A percentile compares a stretch with the other conserved stretches of the same genome.
Conservation (phyloP, 2,329 filamentous ascomycete species). For the Purpureocillium lavendulum region DNA sequence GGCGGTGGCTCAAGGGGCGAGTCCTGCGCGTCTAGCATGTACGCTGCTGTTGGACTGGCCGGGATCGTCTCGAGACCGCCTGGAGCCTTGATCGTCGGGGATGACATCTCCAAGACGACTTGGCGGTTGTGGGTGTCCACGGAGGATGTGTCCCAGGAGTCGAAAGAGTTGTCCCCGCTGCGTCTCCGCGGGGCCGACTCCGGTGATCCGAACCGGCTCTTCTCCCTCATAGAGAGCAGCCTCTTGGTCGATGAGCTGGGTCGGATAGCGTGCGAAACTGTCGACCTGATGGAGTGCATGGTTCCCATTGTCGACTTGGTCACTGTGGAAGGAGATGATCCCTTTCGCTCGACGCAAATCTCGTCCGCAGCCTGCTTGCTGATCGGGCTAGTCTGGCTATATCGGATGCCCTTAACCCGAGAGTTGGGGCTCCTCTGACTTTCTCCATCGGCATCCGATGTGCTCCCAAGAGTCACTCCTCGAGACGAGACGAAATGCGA, state of each 20-base stretch:
- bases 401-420: conserved; percentile 44
- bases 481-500: conserved; percentile 32
- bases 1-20: conserved; percentile 48
- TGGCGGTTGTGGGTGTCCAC: conserved; percentile 56
- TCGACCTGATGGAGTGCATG: conserved; percentile 23
- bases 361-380: conserved; percentile 17
- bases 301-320: conserved; percentile 15
- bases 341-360: conserved; percentile 26
- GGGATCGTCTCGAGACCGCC: conserved; percentile 64
- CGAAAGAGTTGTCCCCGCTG: conserved; percentile 54
- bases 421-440: conserved; percentile 3
- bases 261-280: conserved; percentile 36
- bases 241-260: conserved; percentile 50
- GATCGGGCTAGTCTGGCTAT: conserved; percentile 34
- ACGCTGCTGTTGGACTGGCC: conserved; percentile 54
- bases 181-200: conserved; percentile 32
- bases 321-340: conserved; percentile 34
- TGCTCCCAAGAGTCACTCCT: conserved; percentile 9
- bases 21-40: conserved; percentile 28
- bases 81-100: conserved; percentile 29
- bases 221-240: conserved; percentile 36
- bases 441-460: conserved; percentile 20
- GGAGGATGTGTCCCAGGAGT: conserved; percentile 65
- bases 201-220: conserved; percentile 36
- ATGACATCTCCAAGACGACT: conserved; percentile 42